Evolutionary conservation across 441 rosid species (phyloP).

Genomic region (Euphorbia schlechtendalii): DNA sequence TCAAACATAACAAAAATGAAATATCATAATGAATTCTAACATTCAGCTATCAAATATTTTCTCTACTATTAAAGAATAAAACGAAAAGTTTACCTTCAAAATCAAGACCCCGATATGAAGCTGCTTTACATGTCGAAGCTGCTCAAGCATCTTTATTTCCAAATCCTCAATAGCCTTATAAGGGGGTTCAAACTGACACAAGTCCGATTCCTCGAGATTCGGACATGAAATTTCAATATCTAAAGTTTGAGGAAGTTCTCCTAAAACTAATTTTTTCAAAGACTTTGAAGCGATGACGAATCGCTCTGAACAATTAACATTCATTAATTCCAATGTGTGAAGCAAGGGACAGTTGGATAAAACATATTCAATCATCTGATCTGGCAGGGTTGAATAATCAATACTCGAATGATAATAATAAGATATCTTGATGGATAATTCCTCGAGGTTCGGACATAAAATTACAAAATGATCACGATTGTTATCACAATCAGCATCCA

Average conservation of each 20-base stretch:
- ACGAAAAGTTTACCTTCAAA: neutral
- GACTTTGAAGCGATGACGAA: neutral
- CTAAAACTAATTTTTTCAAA: neutral
- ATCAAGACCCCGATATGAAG: neutral
- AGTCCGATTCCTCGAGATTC: neutral
- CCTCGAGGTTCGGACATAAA: slow-evolving; percentile 11
- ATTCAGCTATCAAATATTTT: neutral
- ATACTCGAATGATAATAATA: neutral
- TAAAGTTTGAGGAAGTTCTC: neutral
- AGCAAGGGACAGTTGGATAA: neutral
- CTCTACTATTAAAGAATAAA: neutral
- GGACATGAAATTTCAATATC: slow-evolving; percentile 4
- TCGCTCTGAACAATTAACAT: neutral
- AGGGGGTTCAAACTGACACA: no score
- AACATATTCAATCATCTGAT: neutral
- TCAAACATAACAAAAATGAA: neutral
- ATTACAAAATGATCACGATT: neutral
- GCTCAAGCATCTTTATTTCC: neutral
- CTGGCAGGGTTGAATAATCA: neutral
- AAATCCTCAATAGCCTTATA: neutral
- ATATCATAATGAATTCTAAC: neutral
- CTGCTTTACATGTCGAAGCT: neutral
- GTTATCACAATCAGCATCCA: neutral
- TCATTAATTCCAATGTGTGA: neutral
- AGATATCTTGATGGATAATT: slow-evolving; percentile 11